Evolutionary conservation across 169 alveolate species (phyloP).

Genomic region (Cryptosporidium baileyi): DNA sequence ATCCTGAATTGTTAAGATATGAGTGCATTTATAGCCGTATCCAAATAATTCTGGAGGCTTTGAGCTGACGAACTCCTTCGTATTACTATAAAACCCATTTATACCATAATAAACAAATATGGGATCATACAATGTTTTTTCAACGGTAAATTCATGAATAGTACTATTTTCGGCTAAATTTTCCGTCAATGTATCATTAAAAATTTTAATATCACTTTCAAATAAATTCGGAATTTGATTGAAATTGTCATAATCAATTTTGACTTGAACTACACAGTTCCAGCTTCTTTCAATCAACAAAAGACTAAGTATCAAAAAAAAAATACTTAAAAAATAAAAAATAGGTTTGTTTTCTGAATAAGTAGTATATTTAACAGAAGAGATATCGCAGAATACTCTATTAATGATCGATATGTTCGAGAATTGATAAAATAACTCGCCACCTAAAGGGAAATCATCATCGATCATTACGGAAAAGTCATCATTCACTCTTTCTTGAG

Average conservation of each 20-base stretch:
- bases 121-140: conserved; percentile 44
- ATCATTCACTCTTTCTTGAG: neutral
- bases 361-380: conserved; percentile 55
- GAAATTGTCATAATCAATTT: conserved; percentile 16
- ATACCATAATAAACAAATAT: conserved; percentile 28
- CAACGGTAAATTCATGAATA: conserved; percentile 17
- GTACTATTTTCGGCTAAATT: neutral
- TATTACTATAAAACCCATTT: conserved; percentile 50
- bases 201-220: neutral
- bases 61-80: conserved; percentile 40
- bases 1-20: conserved; percentile 40
- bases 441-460: neutral
- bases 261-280: conserved; percentile 3
- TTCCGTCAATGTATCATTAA: neutral
- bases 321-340: conserved; percentile 4
- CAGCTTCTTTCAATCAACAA: conserved; percentile 44
- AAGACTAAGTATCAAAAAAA: conserved; percentile 6
- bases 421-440: neutral
- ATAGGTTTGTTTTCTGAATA: neutral
- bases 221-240: neutral
- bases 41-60: conserved; percentile 66
- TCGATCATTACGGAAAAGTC: conserved; percentile 37
- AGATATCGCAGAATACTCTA: conserved; percentile 45
- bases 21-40: conserved; percentile 54
- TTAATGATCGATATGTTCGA: conserved; percentile 17